Evolutionary conservation across 75 land plant genomes (phyloP).

Genomic region (Pinus tabuliformis): DNA sequence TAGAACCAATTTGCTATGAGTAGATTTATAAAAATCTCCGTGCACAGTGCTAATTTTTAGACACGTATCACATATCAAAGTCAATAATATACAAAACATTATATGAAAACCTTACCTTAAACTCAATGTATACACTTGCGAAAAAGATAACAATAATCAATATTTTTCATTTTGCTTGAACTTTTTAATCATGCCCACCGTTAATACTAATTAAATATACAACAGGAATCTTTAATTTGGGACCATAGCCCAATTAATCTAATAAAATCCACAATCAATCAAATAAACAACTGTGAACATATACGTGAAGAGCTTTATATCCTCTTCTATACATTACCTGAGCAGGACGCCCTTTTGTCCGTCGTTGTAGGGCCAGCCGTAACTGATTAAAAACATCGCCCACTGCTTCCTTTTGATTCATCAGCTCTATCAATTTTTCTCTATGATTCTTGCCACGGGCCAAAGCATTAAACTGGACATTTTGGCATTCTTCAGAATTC

Average conservation of each 20-base stretch:
- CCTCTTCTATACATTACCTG: constrained; percentile 42
- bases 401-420: constrained; percentile 86
- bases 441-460: constrained; percentile 60
- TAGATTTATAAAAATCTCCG: not conserved
- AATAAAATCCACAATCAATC: not conserved
- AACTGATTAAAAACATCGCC: constrained; percentile 98
- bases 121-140: not conserved
- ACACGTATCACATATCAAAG: not conserved
- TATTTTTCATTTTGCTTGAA: not conserved
- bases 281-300: not conserved
- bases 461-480: constrained; percentile 75
- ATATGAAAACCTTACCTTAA: not conserved
- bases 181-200: not conserved
- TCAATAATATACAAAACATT: not conserved
- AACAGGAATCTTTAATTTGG: not conserved
- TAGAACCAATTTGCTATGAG: not conserved
- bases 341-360: constrained; percentile 71
- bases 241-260: not conserved
- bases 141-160: not conserved
- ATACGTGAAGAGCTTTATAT: not conserved
- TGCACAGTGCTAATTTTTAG: not conserved
- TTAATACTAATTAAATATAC: not conserved
- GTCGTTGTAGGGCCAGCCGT: constrained; percentile 84
- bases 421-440: constrained; percentile 65
- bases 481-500: not conserved